Conservation (phyloP, 306 rosid species). For the Prunus armeniaca region DNA sequence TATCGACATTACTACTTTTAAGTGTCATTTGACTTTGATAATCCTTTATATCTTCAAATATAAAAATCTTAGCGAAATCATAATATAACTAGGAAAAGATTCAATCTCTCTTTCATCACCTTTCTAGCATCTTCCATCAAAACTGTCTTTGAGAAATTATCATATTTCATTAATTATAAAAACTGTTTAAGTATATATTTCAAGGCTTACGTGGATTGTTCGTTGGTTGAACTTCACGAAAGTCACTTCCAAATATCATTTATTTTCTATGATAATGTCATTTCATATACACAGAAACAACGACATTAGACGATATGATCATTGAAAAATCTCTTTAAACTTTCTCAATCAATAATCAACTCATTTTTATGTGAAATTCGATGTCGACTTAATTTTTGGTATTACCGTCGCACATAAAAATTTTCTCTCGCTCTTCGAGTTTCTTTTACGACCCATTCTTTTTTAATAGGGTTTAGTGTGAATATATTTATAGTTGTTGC, state of each 20-base stretch:
- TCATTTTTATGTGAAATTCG: too few species aligned
- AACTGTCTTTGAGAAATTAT: neutral
- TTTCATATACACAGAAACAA: neutral
- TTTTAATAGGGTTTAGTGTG: neutral
- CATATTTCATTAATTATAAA: slow-evolving; percentile 1
- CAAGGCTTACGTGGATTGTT: neutral
- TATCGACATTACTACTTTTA: neutral
- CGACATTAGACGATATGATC: neutral
- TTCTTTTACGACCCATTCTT: too few species aligned
- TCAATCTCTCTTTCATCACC: slow-evolving; percentile 15
- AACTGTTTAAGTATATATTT: neutral
- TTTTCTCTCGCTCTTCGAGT: too few species aligned
- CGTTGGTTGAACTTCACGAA: slow-evolving; percentile 10
- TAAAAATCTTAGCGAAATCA: neutral
- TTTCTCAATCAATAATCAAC: too few species aligned
- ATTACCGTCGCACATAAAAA: too few species aligned
- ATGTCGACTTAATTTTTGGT: too few species aligned
- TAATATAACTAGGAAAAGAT: neutral
- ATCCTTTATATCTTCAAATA: neutral
- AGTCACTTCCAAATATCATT: neutral
- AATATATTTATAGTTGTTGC: slow-evolving; percentile 3
- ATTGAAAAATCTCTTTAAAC: neutral
- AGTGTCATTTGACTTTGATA: slow-evolving; percentile 31
- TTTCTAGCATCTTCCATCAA: slow-evolving; percentile 7
- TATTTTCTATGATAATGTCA: neutral